Evolutionary conservation across 2,329 filamentous ascomycete genomes (phyloP).

Genomic region (Calonectria hawksworthii): DNA sequence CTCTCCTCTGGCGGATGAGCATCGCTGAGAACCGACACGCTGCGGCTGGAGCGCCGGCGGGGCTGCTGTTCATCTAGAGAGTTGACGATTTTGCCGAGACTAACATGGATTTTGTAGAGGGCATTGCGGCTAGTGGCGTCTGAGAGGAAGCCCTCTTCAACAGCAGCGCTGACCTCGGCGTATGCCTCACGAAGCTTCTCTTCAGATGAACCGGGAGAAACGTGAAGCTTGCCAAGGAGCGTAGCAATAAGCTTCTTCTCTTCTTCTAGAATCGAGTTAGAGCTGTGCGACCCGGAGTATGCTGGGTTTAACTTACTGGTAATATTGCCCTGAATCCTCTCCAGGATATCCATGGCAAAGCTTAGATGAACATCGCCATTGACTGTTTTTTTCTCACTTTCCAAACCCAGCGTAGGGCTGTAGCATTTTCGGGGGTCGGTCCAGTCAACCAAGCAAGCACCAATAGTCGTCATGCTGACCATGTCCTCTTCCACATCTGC

Average conservation of each 20-base stretch:
- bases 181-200: conserved; percentile 71
- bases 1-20: conserved; percentile 53
- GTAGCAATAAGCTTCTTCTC: conserved; percentile 87
- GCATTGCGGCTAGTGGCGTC: conserved; percentile 75
- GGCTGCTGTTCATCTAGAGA: conserved; percentile 62
- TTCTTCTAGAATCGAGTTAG: conserved; percentile 71
- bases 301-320: conserved; percentile 69
- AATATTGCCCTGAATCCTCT: conserved; percentile 76
- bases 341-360: conserved; percentile 82
- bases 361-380: conserved; percentile 86
- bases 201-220: conserved; percentile 76
- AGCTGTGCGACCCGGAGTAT: conserved; percentile 4
- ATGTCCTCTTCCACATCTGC: conserved; percentile 82
- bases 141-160: conserved; percentile 71
- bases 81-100: conserved; percentile 77
- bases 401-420: conserved; percentile 62
- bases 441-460: conserved; percentile 91
- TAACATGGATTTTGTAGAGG: conserved; percentile 77
- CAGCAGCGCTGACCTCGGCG: conserved; percentile 70
- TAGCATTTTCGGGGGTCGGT: conserved; percentile 90
- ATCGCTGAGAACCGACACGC: conserved; percentile 55
- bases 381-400: conserved; percentile 73
- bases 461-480: conserved; percentile 83
- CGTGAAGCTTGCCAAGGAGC: conserved; percentile 85
- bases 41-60: conserved; percentile 58